Evolutionary conservation across 352 stramenopile genomes (phyloP), one percentile per base, ranked within the genome.

Genomic region (Globisporangium nagaii): DNA sequence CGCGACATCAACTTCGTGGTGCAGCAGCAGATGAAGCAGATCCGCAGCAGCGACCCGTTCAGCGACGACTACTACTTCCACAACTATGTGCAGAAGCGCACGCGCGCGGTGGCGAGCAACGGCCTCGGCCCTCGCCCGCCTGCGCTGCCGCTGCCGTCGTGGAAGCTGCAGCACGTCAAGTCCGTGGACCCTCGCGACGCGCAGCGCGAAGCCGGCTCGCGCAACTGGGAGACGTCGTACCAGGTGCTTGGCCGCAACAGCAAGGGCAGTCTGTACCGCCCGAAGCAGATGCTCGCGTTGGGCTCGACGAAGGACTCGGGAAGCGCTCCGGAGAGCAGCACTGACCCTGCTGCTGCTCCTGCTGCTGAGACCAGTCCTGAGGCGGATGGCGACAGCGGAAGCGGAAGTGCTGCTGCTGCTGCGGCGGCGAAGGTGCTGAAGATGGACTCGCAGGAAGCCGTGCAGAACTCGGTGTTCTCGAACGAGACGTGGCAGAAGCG

Each of bases 21-120:
- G 52, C 84, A 94, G 60, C 78, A 89, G 53, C 81, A 91, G 49
- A 82, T 88, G 75, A 94, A 94, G 73, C 79, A 84, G 69, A 71
- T 94, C 27, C 81, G 82, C 22, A 84, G 71, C n/a, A 91, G 81
- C 54, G 84, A 94, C 44, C 84, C 84, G 45, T 94, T 92, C 64
- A 94, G 81, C 60, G 84, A 94, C 57, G 84, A 94, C 64, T 92
- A 94, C 57, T 94, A 92, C 52, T 94, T 89, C 56, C 78, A 92
- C 65, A 92, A 92, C 56, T 88, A 79, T 37, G 66, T 82, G 65
- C 77, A 90, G 65, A 94, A 94, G 66, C 77, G 81, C 13, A 65
- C 71, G 34, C 76, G 79, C 13, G 68, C 49, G 13, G 47, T 53
- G 2, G 55, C 40, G 30, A 41, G 25, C 13, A 45, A 28, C 31